Evolutionary conservation across 441 rosid genomes (phyloP).

Genomic region (Dalechampia spathulata): DNA sequence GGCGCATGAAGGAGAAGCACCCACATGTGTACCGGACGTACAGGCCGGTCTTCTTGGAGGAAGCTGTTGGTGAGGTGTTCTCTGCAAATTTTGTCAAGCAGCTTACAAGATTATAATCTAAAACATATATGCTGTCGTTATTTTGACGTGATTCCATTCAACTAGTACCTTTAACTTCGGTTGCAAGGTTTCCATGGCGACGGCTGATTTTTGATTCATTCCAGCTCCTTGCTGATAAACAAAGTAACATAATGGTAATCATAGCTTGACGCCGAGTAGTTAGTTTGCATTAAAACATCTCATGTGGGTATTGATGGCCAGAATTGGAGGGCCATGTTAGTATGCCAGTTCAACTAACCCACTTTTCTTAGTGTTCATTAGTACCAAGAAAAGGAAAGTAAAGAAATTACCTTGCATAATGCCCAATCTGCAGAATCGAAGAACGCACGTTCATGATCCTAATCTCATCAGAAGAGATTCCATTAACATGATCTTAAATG

Average conservation of each 20-base stretch:
- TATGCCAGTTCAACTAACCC: too few relatives aligned
- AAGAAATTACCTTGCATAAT: constrained; percentile 47
- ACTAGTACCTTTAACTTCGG: constrained; percentile 57
- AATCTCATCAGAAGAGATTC: background rate
- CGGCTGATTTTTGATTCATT: constrained; percentile 32
- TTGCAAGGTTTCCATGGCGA: constrained; percentile 47
- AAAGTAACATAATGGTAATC: too few relatives aligned
- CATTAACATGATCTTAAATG: too few relatives aligned
- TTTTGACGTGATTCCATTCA: background rate
- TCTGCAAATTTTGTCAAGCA: constrained; percentile 25
- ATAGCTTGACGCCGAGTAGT: background rate
- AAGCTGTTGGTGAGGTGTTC: constrained; percentile 56
- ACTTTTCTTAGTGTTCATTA: too few relatives aligned
- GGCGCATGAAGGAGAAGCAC: background rate
- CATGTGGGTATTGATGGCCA: too few relatives aligned
- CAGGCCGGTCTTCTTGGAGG: constrained; percentile 66
- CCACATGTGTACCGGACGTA: constrained; percentile 42
- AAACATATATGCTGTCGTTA: too few relatives aligned
- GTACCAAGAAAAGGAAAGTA: too few relatives aligned
- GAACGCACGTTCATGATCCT: constrained; percentile 75
- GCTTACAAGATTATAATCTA: too few relatives aligned
- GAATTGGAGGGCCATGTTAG: too few relatives aligned
- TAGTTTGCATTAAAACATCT: background rate
- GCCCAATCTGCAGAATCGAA: constrained; percentile 95
- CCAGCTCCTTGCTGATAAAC: constrained; percentile 79